Evolutionary conservation across 1,139 yeast genomes (phyloP), one percentile per base, ranked within the genome.

Genomic region (Debaryomyces sp.): DNA sequence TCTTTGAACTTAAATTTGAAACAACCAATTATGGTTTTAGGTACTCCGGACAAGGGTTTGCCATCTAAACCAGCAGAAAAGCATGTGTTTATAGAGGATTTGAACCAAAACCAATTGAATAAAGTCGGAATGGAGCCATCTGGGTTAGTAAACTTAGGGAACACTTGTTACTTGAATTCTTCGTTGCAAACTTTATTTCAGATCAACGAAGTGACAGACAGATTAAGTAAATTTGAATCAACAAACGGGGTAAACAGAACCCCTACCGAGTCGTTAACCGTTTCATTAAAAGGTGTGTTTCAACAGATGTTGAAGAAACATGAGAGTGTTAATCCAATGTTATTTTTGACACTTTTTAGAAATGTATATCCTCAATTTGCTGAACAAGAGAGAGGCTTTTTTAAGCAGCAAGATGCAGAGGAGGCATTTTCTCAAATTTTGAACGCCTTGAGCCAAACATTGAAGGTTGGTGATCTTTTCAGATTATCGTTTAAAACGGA

Each of bases 371-470:
- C 98, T 1, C 98, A 95, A 69, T 94, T 95, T 69, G 89, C 88
- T 40, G 97, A 94, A 63, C 82, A 81, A 45, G 78, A 78, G 44
- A 72, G 75, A 48, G 97, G 97, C 1, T 75, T 80, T 51, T 88
- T 80, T 64, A 91, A 89, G 65, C 99, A 94, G 71, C 99, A 94
- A 68, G 99, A 94, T 74, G 99, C 99, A 0, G 99, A 94, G 70
- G 99, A 94, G 66, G 89, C 95, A 23, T 91, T 85, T 71, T 86
- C 97, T 12, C 95, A 89, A 63, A 78, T 94, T 49, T 70, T 92
- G 54, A 71, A 75, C 41, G 69, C 79, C 30, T 67, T 90, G 53
- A 70, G 81, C 71, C 76, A 47, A 60, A 78, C 62, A 69, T 81
- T 61, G 67, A 77, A 58, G 22, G 55, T 84, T 32, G 82, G 83